Conservation (phyloP, 148 eudicot genomes). For the Rheum nobile region DNA sequence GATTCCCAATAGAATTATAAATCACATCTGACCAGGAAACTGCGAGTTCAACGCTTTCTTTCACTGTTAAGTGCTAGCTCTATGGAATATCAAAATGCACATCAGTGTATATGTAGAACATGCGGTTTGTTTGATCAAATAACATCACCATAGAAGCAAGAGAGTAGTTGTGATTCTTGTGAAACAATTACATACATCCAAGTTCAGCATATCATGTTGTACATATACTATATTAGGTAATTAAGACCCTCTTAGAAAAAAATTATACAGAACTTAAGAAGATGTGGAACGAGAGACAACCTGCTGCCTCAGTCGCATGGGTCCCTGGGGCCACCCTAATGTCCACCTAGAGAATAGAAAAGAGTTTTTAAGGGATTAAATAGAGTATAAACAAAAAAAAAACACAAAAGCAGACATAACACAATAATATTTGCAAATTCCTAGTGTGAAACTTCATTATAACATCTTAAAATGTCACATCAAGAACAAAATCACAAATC, state of each 20-base stretch:
- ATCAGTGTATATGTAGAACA: background rate
- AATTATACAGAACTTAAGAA: background rate
- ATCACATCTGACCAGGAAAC: background rate
- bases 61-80: background rate
- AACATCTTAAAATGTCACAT: background rate
- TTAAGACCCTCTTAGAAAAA: background rate
- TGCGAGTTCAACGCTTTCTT: background rate
- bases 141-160: background rate
- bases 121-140: background rate
- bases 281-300: conserved; percentile 26
- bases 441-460: background rate
- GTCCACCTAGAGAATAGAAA: conserved; percentile 50
- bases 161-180: background rate
- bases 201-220: background rate
- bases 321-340: conserved; percentile 91
- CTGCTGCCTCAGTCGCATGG: conserved; percentile 93
- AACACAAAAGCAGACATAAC: background rate
- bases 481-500: background rate
- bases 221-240: background rate
- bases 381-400: background rate
- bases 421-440: background rate
- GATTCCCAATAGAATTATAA: background rate
- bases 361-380: background rate
- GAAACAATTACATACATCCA: background rate
- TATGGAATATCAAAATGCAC: background rate